A percentile compares a stretch with the other conserved stretches of the same genome.
Evolutionary conservation across 169 alveolate species (phyloP).

Genomic region (Plasmodium coatneyi): DNA sequence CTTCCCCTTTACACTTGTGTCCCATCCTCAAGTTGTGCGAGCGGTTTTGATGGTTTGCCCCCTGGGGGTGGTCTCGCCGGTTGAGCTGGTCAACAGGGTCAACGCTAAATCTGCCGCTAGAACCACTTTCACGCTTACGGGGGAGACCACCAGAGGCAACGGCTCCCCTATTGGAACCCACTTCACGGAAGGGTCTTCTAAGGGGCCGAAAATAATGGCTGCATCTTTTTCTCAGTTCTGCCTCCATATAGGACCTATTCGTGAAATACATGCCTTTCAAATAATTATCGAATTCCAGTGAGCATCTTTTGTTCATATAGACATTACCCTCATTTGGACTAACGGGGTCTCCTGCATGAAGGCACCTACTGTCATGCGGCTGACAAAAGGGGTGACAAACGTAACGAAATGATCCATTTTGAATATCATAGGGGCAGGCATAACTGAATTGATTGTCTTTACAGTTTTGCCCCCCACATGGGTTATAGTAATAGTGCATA

Average conservation of each 20-base stretch:
- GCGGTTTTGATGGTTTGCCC: not conserved
- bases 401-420: not conserved
- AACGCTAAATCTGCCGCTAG: not conserved
- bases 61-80: not conserved
- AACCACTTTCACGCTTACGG: not conserved
- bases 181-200: not conserved
- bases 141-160: not conserved
- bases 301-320: not conserved
- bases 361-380: not conserved
- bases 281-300: not conserved
- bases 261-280: not conserved
- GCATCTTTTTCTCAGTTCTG: not conserved
- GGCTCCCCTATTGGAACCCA: not conserved
- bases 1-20: not conserved
- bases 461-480: not conserved
- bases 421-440: not conserved
- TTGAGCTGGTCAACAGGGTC: not conserved
- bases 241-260: slow-evolving; percentile 4
- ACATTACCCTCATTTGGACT: not conserved
- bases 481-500: not conserved
- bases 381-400: not conserved
- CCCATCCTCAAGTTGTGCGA: not conserved
- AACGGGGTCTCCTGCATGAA: not conserved
- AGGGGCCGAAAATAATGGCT: not conserved
- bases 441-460: not conserved